phyloP scores from a whole-genome alignment of 1,284 basidiomycete genomes.

The Fomitiporia mediterranea region DNA sequence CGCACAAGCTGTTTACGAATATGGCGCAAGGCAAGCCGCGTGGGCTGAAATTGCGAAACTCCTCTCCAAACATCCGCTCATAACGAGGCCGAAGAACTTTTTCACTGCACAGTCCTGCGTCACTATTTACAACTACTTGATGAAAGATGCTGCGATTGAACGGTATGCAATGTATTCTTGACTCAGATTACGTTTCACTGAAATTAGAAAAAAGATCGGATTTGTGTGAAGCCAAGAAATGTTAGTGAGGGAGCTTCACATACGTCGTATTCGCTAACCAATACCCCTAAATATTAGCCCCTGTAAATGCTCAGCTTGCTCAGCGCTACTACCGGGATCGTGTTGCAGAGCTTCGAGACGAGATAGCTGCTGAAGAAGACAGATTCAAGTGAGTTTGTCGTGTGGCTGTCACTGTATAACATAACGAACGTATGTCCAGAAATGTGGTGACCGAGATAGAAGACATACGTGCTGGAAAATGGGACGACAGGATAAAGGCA shows the following conservation, averaged over 20 bases:
- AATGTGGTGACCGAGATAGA: slow-evolving; percentile 64
- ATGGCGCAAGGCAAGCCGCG: slow-evolving; percentile 56
- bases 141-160: slow-evolving; percentile 64
- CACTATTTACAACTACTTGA: slow-evolving; percentile 58
- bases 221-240: slow-evolving; percentile 18
- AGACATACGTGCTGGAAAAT: slow-evolving; percentile 64
- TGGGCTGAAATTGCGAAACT: slow-evolving; percentile 69
- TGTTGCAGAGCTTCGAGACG: slow-evolving; percentile 61
- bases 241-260: slow-evolving; percentile 25
- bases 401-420: background rate
- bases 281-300: slow-evolving; percentile 32
- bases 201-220: slow-evolving; percentile 14
- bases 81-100: slow-evolving; percentile 55
- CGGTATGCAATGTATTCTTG: slow-evolving; percentile 40
- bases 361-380: slow-evolving; percentile 67
- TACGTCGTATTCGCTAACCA: too few relatives aligned
- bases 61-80: slow-evolving; percentile 62
- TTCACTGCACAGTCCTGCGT: slow-evolving; percentile 74
- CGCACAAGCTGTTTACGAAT: slow-evolving; percentile 80
- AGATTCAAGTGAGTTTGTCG: slow-evolving; percentile 62
- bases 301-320: slow-evolving; percentile 61
- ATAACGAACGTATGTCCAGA: slow-evolving; percentile 39
- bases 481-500: slow-evolving; percentile 44
- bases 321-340: slow-evolving; percentile 68
- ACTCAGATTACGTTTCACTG: background rate